A percentile compares a stretch with the other conserved stretches of the same genome.
Evolutionary conservation across 495 filamentous ascomycete genomes (phyloP).

Genomic region (Xylona heveae): DNA sequence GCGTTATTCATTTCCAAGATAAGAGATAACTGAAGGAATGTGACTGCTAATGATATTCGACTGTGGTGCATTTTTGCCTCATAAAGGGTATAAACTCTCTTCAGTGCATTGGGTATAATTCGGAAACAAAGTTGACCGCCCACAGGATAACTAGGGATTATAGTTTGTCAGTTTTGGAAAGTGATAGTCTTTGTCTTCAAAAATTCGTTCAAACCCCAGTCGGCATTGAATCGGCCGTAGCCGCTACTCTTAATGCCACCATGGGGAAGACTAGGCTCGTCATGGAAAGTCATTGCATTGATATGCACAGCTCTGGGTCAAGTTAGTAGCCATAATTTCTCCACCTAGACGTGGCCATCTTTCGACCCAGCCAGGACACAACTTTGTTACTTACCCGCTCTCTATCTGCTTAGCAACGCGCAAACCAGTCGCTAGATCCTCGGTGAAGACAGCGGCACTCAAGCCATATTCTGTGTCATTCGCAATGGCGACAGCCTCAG

Average conservation of each 20-base stretch:
- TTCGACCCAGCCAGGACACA: background rate
- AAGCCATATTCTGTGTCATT: constrained; percentile 22
- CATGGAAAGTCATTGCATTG: constrained; percentile 69
- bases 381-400: constrained; percentile 12
- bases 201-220: constrained; percentile 47
- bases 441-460: constrained; percentile 18
- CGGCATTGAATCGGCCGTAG: constrained; percentile 45
- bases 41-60: too few relatives aligned
- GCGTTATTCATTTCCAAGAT: too few relatives aligned
- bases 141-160: too few relatives aligned
- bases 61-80: too few relatives aligned
- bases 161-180: constrained; percentile 26
- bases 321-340: constrained; percentile 6
- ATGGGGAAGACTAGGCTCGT: constrained; percentile 60
- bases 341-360: constrained; percentile 1
- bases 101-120: too few relatives aligned
- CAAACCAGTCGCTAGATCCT: constrained; percentile 15
- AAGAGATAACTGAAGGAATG: too few relatives aligned
- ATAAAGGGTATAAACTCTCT: too few relatives aligned
- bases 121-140: too few relatives aligned
- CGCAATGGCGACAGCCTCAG: constrained; percentile 16
- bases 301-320: constrained; percentile 48
- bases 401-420: constrained; percentile 18
- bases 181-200: constrained; percentile 70
- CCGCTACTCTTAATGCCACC: constrained; percentile 76